Evolutionary conservation across 805 yeast species (phyloP), one percentile per base, ranked within the genome.

Genomic region (Saccharomycopsis malanga): DNA sequence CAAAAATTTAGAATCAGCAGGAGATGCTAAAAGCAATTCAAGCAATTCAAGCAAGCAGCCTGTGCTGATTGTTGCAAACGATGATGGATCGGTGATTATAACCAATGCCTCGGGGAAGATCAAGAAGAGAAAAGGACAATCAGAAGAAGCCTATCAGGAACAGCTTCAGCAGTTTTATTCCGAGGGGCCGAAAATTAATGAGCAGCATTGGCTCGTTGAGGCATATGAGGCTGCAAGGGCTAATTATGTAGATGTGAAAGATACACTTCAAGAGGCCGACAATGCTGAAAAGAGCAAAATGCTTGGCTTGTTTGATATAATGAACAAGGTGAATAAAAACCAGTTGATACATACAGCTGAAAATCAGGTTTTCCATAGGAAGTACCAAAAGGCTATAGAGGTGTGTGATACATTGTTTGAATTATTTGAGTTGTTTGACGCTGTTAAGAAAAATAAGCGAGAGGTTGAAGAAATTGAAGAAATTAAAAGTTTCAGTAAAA

Each of bases 321-420:
- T 34, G 3, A 36, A 44, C 15, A 51, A 45, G 24, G 30, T 35
- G 17, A 45, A 40, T 17, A 51, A 42, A 18, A 17, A 36, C 23
- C 52, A 51, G 39, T 18, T 51, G n/a, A 39, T 51, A 14, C 46
- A 41, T 29, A 47, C 48, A 6, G 52, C 52, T 15, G 54, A 51
- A 35, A 47, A 47, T 25, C 54, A 51, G 29, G 48, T 48, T 34
- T 51, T 38, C 24, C 52, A 42, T 18, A 34, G 49, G 25, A 45
- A 51, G 5, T 51, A 51, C 36, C 27, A 21, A 2, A 42, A 39
- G 27, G n/a, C 39, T 15, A 34, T 48, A 7, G 45, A 44, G 32
- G 38, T 51, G 10, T 44, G 49, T 21, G 49, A 43, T 24, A 18
- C 35, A 7, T 18, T 51, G n/a, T 12, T 51, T 2, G 47, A 39